phyloP scores from a whole-genome alignment of 805 yeast species.

The Metschnikowia gelsemii region DNA sequence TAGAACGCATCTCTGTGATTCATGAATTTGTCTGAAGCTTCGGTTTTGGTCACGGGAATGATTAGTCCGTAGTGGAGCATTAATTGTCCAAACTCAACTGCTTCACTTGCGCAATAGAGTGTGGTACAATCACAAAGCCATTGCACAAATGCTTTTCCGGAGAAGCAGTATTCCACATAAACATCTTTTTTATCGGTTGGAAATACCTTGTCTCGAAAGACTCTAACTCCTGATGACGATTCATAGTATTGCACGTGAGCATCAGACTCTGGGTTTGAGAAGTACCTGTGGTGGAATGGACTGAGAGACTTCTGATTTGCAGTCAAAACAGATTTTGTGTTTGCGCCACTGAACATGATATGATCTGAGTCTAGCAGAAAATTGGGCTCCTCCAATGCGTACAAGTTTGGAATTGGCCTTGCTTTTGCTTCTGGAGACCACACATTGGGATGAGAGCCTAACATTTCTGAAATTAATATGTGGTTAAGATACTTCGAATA shows the following conservation, averaged over 20 bases:
- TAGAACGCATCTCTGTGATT: constrained; percentile 42
- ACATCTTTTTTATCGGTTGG: constrained; percentile 19
- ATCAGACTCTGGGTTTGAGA: constrained; percentile 87
- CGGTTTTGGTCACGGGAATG: constrained; percentile 41
- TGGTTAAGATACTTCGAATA: constrained; percentile 65
- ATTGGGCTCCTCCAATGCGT: constrained; percentile 6
- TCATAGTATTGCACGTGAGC: constrained; percentile 78
- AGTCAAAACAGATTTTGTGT: neutral
- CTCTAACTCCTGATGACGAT: constrained; percentile 61
- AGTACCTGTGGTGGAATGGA: constrained; percentile 73
- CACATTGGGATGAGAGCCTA: constrained; percentile 67
- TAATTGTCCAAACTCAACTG: constrained; percentile 50
- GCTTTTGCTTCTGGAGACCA: constrained; percentile 61
- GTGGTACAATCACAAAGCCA: constrained; percentile 93
- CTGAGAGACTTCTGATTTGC: neutral
- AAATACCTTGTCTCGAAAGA: constrained; percentile 47
- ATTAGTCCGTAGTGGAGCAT: constrained; percentile 50
- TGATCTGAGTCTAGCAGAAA: constrained; percentile 6
- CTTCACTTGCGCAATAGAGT: constrained; percentile 51
- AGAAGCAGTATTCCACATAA: constrained; percentile 48
- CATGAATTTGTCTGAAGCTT: constrained; percentile 27
- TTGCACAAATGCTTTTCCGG: constrained; percentile 78
- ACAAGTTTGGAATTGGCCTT: constrained; percentile 33
- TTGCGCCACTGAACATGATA: constrained; percentile 7
- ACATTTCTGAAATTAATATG: constrained; percentile 57